phyloP scores from a whole-genome alignment of 345 rosid species.

The Nasturtium officinale region DNA sequence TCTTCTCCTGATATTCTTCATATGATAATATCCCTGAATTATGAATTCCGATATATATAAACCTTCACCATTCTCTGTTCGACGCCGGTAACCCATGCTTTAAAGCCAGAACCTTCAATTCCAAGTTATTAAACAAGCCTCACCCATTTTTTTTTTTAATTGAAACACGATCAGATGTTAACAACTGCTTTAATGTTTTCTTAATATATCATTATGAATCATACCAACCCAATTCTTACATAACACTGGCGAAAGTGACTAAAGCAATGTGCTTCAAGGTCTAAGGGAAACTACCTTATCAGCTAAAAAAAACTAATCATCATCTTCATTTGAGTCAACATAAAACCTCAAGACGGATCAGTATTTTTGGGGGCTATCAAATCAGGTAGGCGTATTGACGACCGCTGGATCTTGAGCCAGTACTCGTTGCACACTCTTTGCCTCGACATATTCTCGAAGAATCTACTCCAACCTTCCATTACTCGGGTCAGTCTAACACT shows the following conservation, averaged over 20 bases:
- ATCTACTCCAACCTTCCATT: constrained; percentile 54
- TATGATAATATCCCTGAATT: no score
- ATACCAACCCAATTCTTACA: constrained; percentile 8
- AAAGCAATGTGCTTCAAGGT: neutral
- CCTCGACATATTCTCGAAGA: constrained; percentile 43
- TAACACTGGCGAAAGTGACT: constrained; percentile 18
- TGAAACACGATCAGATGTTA: neutral
- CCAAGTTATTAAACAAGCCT: no score
- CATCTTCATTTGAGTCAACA: constrained; percentile 12
- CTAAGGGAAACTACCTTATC: neutral
- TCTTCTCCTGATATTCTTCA: no score
- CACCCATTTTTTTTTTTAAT: no score
- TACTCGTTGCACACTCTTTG: constrained; percentile 42
- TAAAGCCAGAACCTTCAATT: no score
- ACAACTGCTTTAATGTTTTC: neutral
- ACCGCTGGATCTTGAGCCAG: constrained; percentile 58
- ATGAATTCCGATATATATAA: no score
- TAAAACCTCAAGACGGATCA: constrained; percentile 32
- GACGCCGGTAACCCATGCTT: no score
- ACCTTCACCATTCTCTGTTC: no score
- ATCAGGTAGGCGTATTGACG: constrained; percentile 54
- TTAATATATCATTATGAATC: neutral
- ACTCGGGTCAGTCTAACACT: constrained; percentile 60
- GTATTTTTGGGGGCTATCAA: constrained; percentile 62
- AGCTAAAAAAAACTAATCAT: neutral